Percentiles rank a stretch among this genome's conserved stretches.
phyloP scores from a whole-genome alignment of 495 filamentous ascomycete species.

The Alectoria sarmentosa region DNA sequence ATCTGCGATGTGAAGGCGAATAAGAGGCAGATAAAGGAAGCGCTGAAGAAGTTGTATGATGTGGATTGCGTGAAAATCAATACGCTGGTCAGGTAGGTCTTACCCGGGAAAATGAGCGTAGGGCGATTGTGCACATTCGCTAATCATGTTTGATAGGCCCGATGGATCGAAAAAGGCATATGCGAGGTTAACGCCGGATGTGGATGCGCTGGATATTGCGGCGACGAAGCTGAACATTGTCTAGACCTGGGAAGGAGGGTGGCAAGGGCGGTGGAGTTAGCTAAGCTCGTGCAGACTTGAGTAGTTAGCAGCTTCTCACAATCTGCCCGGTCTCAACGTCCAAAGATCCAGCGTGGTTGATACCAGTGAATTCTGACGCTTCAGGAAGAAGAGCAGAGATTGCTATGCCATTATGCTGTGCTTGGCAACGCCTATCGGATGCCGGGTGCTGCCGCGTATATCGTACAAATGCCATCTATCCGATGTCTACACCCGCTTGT shows the following conservation, averaged over 20 bases:
- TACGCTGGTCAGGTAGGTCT: conserved; percentile 84
- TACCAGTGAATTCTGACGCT: not conserved
- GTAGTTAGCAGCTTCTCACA: not conserved
- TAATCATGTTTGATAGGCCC: conserved; percentile 48
- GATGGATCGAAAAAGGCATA: conserved; percentile 99
- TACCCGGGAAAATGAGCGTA: not conserved
- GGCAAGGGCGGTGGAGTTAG: not conserved
- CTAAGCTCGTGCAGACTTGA: conserved; percentile 15
- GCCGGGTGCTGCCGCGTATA: not conserved
- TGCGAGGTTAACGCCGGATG: conserved; percentile 86
- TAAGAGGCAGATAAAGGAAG: conserved; percentile 98
- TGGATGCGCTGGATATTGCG: conserved; percentile 98
- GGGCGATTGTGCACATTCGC: not conserved
- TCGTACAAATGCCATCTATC: not conserved
- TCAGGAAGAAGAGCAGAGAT: not conserved
- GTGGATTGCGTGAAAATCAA: conserved; percentile 98
- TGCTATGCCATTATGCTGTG: not conserved
- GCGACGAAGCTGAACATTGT: conserved; percentile 98
- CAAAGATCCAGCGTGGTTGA: not conserved
- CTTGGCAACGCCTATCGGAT: not conserved
- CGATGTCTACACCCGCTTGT: not conserved
- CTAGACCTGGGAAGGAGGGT: conserved; percentile 41
- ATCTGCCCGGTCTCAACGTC: not conserved
- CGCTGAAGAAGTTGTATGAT: conserved; percentile 99
- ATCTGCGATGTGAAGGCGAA: conserved; percentile 98